Evolutionary conservation across 768 basidiomycete species (phyloP).

Genomic region (Collybiopsis luxurians): DNA sequence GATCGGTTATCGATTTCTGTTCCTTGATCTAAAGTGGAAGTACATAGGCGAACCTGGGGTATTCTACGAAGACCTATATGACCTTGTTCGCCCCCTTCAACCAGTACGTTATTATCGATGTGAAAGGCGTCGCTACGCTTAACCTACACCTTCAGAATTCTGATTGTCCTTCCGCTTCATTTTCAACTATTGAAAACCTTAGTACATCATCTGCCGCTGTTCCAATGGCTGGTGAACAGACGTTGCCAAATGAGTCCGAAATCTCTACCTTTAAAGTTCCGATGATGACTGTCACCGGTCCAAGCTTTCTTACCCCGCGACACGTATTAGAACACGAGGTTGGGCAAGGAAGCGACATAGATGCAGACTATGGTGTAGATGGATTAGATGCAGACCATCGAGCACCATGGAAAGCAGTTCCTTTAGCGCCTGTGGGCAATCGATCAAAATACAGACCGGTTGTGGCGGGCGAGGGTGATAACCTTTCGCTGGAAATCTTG

Average conservation of each 20-base stretch:
- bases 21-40: background rate
- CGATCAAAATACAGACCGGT: constrained; percentile 30
- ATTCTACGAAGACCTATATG: constrained; percentile 62
- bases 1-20: background rate
- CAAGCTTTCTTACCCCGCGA: background rate
- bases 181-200: background rate
- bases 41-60: constrained; percentile 52
- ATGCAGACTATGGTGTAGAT: background rate
- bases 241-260: background rate
- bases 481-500: constrained; percentile 56
- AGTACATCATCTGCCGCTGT: background rate
- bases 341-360: background rate
- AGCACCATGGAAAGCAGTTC: background rate
- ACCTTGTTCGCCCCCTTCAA: constrained; percentile 54
- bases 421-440: background rate
- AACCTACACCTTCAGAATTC: constrained; percentile 10
- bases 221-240: background rate
- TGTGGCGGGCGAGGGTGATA: constrained; percentile 44
- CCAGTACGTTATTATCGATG: constrained; percentile 30
- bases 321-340: background rate
- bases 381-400: background rate
- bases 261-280: too few species aligned
- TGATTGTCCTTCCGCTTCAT: constrained; percentile 14
- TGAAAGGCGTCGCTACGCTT: background rate
- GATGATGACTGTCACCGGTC: background rate